Conservation (phyloP, 2,329 filamentous ascomycete genomes). For the Elsinoe ampelina region DNA sequence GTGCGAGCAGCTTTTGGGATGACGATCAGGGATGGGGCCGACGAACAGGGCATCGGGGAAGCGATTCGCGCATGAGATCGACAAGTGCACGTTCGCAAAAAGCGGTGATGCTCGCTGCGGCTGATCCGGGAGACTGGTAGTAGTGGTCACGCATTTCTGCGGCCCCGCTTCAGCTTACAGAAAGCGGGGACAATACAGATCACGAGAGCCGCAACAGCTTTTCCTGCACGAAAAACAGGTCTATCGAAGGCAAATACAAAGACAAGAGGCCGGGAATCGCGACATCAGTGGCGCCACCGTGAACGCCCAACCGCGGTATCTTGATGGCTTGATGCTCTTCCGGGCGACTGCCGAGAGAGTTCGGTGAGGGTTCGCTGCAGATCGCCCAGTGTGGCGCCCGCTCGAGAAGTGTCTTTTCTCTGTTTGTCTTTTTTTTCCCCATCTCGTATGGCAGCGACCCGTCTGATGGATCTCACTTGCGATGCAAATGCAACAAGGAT, state of each 20-base stretch:
- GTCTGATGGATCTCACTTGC: not conserved
- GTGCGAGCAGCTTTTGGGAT: not conserved
- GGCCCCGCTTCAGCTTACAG: not conserved
- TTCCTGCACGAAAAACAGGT: not conserved
- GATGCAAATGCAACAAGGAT: not conserved
- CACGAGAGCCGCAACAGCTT: not conserved
- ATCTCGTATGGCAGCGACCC: not conserved
- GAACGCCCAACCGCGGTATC: not conserved
- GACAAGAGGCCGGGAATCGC: not conserved
- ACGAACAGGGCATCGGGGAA: not conserved
- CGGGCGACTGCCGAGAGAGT: not conserved
- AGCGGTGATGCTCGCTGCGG: not conserved
- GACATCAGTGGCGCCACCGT: not conserved
- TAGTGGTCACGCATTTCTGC: too few relatives aligned
- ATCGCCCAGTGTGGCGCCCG: not conserved
- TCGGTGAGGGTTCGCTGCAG: conserved; percentile 1
- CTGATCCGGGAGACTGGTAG: not conserved
- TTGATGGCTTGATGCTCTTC: not conserved
- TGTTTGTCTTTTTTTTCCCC: not conserved
- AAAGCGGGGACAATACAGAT: not conserved
- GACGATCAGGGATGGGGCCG: not conserved
- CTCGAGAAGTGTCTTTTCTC: not conserved
- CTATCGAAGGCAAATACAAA: not conserved
- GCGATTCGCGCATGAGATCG: not conserved
- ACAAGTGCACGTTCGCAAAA: not conserved